Percentiles rank a stretch among this genome's conserved stretches.
These are phyloP conservation scores for Ogataea paradorogensis DNA, from an alignment of 805 yeast species.

Conservation along the genomic window DNA sequence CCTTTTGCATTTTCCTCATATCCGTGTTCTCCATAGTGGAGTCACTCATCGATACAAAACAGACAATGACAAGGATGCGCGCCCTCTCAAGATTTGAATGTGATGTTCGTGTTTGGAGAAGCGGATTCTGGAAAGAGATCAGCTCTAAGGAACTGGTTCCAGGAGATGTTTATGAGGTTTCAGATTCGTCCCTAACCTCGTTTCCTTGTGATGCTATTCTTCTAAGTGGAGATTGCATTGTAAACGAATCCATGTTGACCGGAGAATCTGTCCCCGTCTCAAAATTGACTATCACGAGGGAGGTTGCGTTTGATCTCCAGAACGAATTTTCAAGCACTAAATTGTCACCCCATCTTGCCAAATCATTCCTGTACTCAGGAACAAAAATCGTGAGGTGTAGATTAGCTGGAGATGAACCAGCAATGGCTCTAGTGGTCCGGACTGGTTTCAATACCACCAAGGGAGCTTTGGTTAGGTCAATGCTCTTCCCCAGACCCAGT, in stretches of 20 bases:
- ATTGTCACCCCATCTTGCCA: conserved; percentile 63
- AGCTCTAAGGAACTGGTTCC: conserved; percentile 82
- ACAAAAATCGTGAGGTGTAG: conserved; percentile 85
- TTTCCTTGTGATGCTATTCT: conserved; percentile 90
- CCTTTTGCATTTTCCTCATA: conserved; percentile 84
- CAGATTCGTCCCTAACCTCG: conserved; percentile 70
- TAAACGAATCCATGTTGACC: conserved; percentile 97
- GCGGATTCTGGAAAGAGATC: conserved; percentile 86
- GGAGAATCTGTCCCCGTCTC: conserved; percentile 98
- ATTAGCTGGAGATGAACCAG: conserved; percentile 67
- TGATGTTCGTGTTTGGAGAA: conserved; percentile 85
- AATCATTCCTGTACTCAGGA: conserved; percentile 80
- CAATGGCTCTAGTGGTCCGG: conserved; percentile 80
- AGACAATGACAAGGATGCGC: conserved; percentile 66
- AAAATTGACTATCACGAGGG: conserved; percentile 64
- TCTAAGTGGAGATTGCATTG: conserved; percentile 88
- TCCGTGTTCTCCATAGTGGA: conserved; percentile 77
- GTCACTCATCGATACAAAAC: conserved; percentile 81
- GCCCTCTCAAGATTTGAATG: conserved; percentile 74
- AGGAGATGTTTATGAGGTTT: conserved; percentile 91
- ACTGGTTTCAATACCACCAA: conserved; percentile 96
- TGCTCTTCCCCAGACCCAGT: conserved; percentile 93
- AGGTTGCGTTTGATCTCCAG: conserved; percentile 53
- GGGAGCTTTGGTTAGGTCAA: conserved; percentile 89
- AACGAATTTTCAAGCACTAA: conserved; percentile 54